These are phyloP conservation scores for Marasmius oreades DNA, from an alignment of 1,284 basidiomycete genomes.

Conservation along the genomic window DNA sequence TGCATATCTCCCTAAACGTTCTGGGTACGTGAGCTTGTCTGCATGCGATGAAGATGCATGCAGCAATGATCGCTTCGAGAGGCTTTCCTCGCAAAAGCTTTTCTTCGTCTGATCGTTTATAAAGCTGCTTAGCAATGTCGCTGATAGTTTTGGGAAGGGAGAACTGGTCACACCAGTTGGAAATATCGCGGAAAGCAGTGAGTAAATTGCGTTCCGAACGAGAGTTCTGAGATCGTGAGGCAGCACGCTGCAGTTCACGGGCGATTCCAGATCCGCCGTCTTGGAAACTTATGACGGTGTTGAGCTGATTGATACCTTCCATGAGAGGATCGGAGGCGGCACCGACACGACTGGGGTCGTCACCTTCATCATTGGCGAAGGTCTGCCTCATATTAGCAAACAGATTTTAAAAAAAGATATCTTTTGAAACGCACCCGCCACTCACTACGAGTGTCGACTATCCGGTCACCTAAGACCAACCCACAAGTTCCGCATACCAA, in stretches of 20 bases:
- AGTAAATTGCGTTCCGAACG: slow-evolving; percentile 84
- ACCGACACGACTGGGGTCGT: slow-evolving; percentile 99
- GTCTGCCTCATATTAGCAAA: slow-evolving; percentile 55
- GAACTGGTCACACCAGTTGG: slow-evolving; percentile 92
- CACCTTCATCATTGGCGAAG: slow-evolving; percentile 98
- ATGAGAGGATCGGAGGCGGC: slow-evolving; percentile 91
- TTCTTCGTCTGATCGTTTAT: slow-evolving; percentile 95
- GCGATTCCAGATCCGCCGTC: slow-evolving; percentile 94
- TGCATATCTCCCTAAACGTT: slow-evolving; percentile 95
- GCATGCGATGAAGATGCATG: slow-evolving; percentile 98
- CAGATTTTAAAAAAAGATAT: slow-evolving; percentile 17
- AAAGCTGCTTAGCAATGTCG: slow-evolving; percentile 95
- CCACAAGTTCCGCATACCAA: slow-evolving; percentile 97
- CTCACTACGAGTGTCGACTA: slow-evolving; percentile 98
- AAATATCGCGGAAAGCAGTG: slow-evolving; percentile 88
- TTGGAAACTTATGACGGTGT: slow-evolving; percentile 92
- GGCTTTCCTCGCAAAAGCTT: slow-evolving; percentile 91
- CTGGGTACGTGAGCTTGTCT: slow-evolving; percentile 91
- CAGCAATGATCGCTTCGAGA: slow-evolving; percentile 90
- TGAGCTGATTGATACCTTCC: slow-evolving; percentile 91
- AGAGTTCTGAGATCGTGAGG: slow-evolving; percentile 71
- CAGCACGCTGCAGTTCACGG: slow-evolving; percentile 89
- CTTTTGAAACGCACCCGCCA: slow-evolving; percentile 73
- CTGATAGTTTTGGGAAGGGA: slow-evolving; percentile 92
- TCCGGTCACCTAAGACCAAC: slow-evolving; percentile 90